These are phyloP conservation scores for Cyberlindnera bimundalis DNA, from an alignment of 805 yeast genomes.

Conservation along the genomic window DNA sequence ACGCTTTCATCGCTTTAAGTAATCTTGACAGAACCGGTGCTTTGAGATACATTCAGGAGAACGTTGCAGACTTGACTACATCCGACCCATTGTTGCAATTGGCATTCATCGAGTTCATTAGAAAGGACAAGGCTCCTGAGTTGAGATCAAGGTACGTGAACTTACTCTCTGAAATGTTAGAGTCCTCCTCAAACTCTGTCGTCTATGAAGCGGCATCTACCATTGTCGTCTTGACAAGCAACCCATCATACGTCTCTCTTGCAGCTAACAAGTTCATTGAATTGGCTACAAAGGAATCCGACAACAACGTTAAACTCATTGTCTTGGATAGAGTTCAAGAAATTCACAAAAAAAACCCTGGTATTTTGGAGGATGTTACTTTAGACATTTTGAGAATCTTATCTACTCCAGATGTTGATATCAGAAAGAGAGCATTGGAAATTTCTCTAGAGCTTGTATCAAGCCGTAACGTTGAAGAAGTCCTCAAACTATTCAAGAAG, in stretches of 20 bases:
- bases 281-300: slow-evolving; percentile 88
- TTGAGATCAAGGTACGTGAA: slow-evolving; percentile 69
- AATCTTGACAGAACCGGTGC: slow-evolving; percentile 84
- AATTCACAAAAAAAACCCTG: slow-evolving; percentile 70
- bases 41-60: slow-evolving; percentile 72
- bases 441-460: slow-evolving; percentile 79
- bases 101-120: slow-evolving; percentile 86
- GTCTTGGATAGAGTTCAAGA: slow-evolving; percentile 83
- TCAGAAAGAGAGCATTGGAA: slow-evolving; percentile 81
- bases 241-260: slow-evolving; percentile 63
- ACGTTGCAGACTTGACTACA: slow-evolving; percentile 52
- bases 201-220: slow-evolving; percentile 91
- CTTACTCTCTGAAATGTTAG: slow-evolving; percentile 69
- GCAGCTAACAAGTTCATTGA: slow-evolving; percentile 88
- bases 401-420: slow-evolving; percentile 86
- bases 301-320: slow-evolving; percentile 89
- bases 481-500: slow-evolving; percentile 85
- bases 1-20: slow-evolving; percentile 87
- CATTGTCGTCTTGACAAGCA: slow-evolving; percentile 55
- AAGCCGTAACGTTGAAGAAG: slow-evolving; percentile 89
- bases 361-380: slow-evolving; percentile 76
- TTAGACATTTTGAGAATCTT: slow-evolving; percentile 84
- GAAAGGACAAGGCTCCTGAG: slow-evolving; percentile 68
- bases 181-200: slow-evolving; percentile 64
- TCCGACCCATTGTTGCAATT: slow-evolving; percentile 84